phyloP scores from a whole-genome alignment of 2,329 filamentous ascomycete species.

The Fusarium sp. region DNA sequence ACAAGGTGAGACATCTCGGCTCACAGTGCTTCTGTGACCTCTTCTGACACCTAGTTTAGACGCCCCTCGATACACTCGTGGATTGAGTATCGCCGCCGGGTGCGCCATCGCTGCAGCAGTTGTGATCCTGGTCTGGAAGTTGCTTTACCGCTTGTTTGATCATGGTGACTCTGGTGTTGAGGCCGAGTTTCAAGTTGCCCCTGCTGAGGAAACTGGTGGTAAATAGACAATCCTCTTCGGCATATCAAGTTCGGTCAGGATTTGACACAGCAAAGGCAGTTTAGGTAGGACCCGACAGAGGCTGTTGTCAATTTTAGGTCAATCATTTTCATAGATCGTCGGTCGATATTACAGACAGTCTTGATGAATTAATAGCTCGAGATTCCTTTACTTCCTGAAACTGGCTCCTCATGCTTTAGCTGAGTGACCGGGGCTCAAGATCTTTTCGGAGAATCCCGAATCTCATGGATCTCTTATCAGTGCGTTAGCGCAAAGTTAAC shows the following conservation, averaged over 20 bases:
- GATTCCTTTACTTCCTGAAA: not conserved
- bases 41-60: constrained; percentile 23
- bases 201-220: not conserved
- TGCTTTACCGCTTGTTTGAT: constrained; percentile 45
- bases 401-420: not conserved
- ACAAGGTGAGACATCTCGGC: constrained; percentile 39
- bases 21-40: too few relatives aligned
- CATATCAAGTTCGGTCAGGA: not conserved
- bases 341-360: not conserved
- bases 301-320: not conserved
- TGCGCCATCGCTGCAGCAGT: constrained; percentile 43
- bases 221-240: not conserved
- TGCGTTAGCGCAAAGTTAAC: not conserved
- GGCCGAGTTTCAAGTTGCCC: constrained; percentile 2
- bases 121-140: constrained; percentile 46
- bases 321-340: not conserved
- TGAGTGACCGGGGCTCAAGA: not conserved
- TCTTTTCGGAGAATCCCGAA: not conserved
- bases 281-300: not conserved
- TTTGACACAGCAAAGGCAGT: not conserved
- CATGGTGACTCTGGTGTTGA: constrained; percentile 44
- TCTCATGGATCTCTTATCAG: not conserved
- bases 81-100: constrained; percentile 40
- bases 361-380: not conserved
- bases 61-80: constrained; percentile 43